Conservation (phyloP, 2,329 filamentous ascomycete species). For the Emmonsiellopsis sp. region DNA sequence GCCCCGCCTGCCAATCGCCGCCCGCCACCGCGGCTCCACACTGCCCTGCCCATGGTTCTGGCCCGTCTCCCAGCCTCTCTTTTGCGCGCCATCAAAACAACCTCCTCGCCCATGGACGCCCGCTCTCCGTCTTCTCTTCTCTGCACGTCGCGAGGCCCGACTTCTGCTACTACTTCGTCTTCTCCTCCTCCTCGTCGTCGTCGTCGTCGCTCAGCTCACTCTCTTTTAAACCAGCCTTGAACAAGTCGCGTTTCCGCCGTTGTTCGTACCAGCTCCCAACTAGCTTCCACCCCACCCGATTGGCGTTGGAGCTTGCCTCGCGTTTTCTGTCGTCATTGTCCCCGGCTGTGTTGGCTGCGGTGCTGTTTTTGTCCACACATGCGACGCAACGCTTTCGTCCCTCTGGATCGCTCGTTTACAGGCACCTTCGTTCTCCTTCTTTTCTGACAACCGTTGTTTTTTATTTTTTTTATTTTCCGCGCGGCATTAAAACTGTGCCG, state of each 20-base stretch:
- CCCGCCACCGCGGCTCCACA: not conserved
- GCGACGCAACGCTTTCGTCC: too few species aligned
- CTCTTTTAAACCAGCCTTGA: not conserved
- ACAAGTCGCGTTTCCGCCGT: not conserved
- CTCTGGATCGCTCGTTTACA: too few species aligned
- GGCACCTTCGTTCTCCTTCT: too few species aligned
- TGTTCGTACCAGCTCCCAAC: not conserved
- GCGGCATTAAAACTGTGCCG: too few species aligned
- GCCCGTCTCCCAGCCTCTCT: not conserved
- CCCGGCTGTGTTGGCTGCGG: conserved; percentile 1
- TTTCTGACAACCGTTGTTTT: too few species aligned
- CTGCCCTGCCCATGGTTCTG: not conserved
- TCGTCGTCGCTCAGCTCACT: not conserved
- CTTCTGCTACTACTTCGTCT: not conserved
- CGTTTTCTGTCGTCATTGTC: not conserved
- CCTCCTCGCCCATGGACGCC: not conserved
- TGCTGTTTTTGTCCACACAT: not conserved
- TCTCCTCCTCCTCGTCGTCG: not conserved
- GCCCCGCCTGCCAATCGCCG: not conserved
- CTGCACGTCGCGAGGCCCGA: not conserved
- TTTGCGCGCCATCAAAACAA: not conserved
- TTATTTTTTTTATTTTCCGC: too few species aligned
- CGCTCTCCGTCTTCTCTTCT: not conserved
- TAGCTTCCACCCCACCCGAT: not conserved
- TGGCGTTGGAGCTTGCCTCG: not conserved